These are phyloP conservation scores for Pseudogymnoascus sp. DNA, from an alignment of 2,329 filamentous ascomycete species.

Conservation along the genomic window DNA sequence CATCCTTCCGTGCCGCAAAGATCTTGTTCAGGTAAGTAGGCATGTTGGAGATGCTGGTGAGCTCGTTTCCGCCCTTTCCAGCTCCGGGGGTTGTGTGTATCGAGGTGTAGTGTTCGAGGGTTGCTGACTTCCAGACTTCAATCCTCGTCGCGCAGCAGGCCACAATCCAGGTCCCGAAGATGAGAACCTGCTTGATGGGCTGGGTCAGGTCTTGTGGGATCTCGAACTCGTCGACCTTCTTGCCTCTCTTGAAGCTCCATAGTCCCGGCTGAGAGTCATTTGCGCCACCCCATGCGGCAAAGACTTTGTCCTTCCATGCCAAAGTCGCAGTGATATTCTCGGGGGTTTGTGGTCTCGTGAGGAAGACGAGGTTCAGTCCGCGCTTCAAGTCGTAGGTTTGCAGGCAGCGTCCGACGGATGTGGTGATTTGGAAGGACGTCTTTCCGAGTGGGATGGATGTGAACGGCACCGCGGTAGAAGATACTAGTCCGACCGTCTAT, in stretches of 20 bases:
- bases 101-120: slow-evolving; percentile 83
- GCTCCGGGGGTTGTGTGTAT: slow-evolving; percentile 51
- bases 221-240: slow-evolving; percentile 68
- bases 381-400: slow-evolving; percentile 93
- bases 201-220: slow-evolving; percentile 57
- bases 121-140: slow-evolving; percentile 81
- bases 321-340: slow-evolving; percentile 75
- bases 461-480: slow-evolving; percentile 83
- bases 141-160: slow-evolving; percentile 67
- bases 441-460: slow-evolving; percentile 83
- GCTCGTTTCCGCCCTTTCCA: slow-evolving; percentile 51
- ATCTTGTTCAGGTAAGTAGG: slow-evolving; percentile 96
- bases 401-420: slow-evolving; percentile 78
- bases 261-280: slow-evolving; percentile 51
- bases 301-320: slow-evolving; percentile 79
- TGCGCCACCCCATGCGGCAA: slow-evolving; percentile 78
- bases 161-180: slow-evolving; percentile 88
- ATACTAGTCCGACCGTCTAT: slow-evolving; percentile 87
- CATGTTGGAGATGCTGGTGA: slow-evolving; percentile 78
- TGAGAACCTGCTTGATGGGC: slow-evolving; percentile 66
- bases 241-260: slow-evolving; percentile 89
- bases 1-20: slow-evolving; percentile 78
- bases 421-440: slow-evolving; percentile 95
- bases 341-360: slow-evolving; percentile 85
- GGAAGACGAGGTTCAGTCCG: slow-evolving; percentile 85